phyloP scores from a whole-genome alignment of 352 stramenopile genomes.

The Phytophthora sp. region DNA sequence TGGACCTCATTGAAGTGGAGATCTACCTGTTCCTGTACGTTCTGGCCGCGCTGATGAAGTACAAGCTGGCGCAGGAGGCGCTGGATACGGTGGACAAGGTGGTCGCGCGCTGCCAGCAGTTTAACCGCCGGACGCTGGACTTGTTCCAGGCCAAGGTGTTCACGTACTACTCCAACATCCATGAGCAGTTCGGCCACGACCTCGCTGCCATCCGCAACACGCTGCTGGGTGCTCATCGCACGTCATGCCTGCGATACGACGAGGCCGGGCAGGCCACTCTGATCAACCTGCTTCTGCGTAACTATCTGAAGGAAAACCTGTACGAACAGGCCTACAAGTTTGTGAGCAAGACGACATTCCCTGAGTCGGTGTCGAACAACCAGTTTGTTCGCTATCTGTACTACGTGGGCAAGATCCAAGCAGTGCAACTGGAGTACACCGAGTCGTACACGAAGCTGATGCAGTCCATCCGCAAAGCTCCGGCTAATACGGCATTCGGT shows the following conservation, averaged over 20 bases:
- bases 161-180: conserved; percentile 77
- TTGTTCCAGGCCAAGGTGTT: conserved; percentile 82
- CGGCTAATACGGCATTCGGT: conserved; percentile 94
- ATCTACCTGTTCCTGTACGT: conserved; percentile 86
- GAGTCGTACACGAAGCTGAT: conserved; percentile 96
- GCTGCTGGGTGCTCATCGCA: conserved; percentile 86
- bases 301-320: conserved; percentile 90
- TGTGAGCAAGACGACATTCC: conserved; percentile 89
- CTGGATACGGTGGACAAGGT: conserved; percentile 59
- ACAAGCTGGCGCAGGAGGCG: conserved; percentile 61
- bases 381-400: conserved; percentile 99
- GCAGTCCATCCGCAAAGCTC: conserved; percentile 97
- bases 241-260: conserved; percentile 88
- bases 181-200: conserved; percentile 70
- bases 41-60: conserved; percentile 75
- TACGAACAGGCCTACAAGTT: conserved; percentile 95
- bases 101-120: conserved; percentile 69
- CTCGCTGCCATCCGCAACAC: conserved; percentile 66
- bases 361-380: conserved; percentile 96
- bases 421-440: conserved; percentile 98
- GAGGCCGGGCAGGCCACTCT: conserved; percentile 91
- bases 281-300: conserved; percentile 92
- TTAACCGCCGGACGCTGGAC: conserved; percentile 84
- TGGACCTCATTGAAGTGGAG: conserved; percentile 87
- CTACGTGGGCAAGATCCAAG: conserved; percentile 96